phyloP scores from a whole-genome alignment of 768 basidiomycete genomes.

The Boletus insuetus region DNA sequence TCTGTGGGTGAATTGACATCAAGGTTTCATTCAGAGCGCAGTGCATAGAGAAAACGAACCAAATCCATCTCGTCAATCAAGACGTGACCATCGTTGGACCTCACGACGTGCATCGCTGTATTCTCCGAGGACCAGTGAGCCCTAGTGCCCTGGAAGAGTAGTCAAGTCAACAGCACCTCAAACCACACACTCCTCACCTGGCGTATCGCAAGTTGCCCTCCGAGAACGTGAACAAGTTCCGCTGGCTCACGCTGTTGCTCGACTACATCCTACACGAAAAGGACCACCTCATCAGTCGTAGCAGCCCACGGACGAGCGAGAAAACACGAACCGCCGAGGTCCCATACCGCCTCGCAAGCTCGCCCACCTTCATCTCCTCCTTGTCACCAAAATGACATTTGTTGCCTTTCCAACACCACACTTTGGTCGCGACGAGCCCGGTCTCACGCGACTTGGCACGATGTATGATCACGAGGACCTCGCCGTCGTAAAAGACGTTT shows the following conservation, averaged over 20 bases:
- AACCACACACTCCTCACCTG: constrained; percentile 48
- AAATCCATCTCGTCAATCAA: constrained; percentile 73
- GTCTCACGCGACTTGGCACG: constrained; percentile 62
- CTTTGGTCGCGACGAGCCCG: constrained; percentile 62
- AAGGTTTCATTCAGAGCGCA: not conserved
- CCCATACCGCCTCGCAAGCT: constrained; percentile 72
- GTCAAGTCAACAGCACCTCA: constrained; percentile 1
- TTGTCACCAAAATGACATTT: constrained; percentile 49
- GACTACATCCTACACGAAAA: constrained; percentile 34
- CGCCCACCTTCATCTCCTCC: constrained; percentile 65
- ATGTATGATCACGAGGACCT: constrained; percentile 66
- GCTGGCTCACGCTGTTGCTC: constrained; percentile 63
- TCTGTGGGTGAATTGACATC: constrained; percentile 34
- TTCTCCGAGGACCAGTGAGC: constrained; percentile 77
- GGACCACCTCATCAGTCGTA: too few relatives aligned
- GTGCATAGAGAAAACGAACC: constrained; percentile 35
- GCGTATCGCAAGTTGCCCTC: constrained; percentile 68
- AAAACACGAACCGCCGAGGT: constrained; percentile 51
- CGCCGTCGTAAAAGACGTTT: constrained; percentile 70
- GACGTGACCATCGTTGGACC: constrained; percentile 47
- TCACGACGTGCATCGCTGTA: constrained; percentile 76
- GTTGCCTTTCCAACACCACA: constrained; percentile 79
- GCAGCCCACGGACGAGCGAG: not conserved
- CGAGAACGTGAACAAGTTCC: constrained; percentile 61
- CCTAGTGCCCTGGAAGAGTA: constrained; percentile 54